Percentiles rank a stretch among this genome's conserved stretches.
Conservation (phyloP, 805 yeast genomes). For the Ogataea nonfermentans region DNA sequence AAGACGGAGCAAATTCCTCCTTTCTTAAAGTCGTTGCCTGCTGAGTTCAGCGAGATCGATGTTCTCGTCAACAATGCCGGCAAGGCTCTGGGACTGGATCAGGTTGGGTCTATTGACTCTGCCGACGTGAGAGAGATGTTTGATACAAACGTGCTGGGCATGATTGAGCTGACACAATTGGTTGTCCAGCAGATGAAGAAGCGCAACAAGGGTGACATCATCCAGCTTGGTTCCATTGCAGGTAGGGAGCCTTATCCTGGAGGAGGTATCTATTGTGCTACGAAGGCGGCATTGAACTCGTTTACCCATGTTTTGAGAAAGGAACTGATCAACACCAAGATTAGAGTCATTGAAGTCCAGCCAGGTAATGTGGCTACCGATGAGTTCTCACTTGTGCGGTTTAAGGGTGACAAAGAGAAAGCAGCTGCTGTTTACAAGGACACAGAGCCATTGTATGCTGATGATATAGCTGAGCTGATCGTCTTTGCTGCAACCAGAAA, state of each 20-base stretch:
- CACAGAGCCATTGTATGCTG: constrained; percentile 67
- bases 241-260: constrained; percentile 80
- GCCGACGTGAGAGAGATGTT: constrained; percentile 73
- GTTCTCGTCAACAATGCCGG: constrained; percentile 74
- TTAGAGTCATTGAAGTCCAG: constrained; percentile 70
- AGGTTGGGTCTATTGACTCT: constrained; percentile 65
- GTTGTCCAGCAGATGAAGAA: constrained; percentile 68
- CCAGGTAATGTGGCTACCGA: constrained; percentile 78
- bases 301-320: constrained; percentile 65
- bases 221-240: constrained; percentile 74
- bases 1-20: constrained; percentile 47
- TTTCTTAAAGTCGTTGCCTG: constrained; percentile 41
- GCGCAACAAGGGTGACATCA: constrained; percentile 70
- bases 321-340: constrained; percentile 49
- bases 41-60: constrained; percentile 57
- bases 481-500: constrained; percentile 66
- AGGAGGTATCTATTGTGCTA: constrained; percentile 75
- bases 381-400: constrained; percentile 65
- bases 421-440: constrained; percentile 68
- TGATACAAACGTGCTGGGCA: constrained; percentile 83
- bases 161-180: constrained; percentile 80
- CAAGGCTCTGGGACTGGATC: constrained; percentile 75
- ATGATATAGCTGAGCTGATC: constrained; percentile 73
- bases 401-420: constrained; percentile 56
- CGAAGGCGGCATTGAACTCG: constrained; percentile 70